phyloP scores from a whole-genome alignment of 1,284 basidiomycete genomes.

The Sanghuangporus sanghuang region DNA sequence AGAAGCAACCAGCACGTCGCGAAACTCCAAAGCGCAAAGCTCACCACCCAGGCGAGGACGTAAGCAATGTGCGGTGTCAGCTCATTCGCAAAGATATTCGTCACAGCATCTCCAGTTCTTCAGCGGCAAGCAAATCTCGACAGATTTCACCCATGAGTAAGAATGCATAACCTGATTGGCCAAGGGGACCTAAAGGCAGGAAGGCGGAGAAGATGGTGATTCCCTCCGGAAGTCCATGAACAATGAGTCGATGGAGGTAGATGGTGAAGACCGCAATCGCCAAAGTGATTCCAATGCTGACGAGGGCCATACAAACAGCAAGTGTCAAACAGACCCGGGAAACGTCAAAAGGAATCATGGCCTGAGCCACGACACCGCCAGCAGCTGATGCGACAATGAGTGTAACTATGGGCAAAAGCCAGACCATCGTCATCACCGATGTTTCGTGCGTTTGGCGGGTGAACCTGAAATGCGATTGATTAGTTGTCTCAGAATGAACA shows the following conservation, averaged over 20 bases:
- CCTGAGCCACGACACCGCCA: slow-evolving; percentile 53
- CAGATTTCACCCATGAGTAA: slow-evolving; percentile 33
- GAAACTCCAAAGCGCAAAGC: slow-evolving; percentile 50
- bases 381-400: slow-evolving; percentile 64
- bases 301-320: slow-evolving; percentile 38
- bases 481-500: not conserved
- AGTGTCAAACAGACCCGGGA: slow-evolving; percentile 41
- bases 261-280: slow-evolving; percentile 26
- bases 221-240: slow-evolving; percentile 24
- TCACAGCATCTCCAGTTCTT: slow-evolving; percentile 35
- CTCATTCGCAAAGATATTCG: slow-evolving; percentile 30
- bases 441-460: slow-evolving; percentile 56
- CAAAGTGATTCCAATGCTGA: slow-evolving; percentile 37
- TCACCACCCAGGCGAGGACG: slow-evolving; percentile 38
- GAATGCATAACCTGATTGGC: slow-evolving; percentile 39
- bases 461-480: slow-evolving; percentile 39
- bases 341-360: slow-evolving; percentile 46
- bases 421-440: slow-evolving; percentile 51
- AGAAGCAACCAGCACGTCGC: slow-evolving; percentile 50
- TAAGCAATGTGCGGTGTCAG: slow-evolving; percentile 36
- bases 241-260: slow-evolving; percentile 20
- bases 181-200: slow-evolving; percentile 44
- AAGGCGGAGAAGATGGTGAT: slow-evolving; percentile 36
- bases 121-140: slow-evolving; percentile 27
- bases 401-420: slow-evolving; percentile 71